A percentile compares a stretch with the other conserved stretches of the same genome.
These are phyloP conservation scores for Naganishia randhawae DNA, from an alignment of 768 basidiomycete genomes.

Conservation along the genomic window DNA sequence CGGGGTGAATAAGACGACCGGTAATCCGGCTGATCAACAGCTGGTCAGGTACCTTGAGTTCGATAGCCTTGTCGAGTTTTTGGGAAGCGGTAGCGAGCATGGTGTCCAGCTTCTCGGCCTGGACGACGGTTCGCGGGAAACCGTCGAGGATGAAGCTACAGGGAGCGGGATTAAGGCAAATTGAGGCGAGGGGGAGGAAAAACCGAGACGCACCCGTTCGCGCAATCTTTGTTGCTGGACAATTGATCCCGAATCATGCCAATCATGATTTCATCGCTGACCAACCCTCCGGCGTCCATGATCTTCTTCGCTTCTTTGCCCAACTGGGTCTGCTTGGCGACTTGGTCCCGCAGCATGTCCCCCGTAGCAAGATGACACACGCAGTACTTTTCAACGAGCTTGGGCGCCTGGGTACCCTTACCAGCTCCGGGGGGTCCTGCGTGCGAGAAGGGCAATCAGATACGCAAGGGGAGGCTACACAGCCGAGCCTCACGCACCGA, in stretches of 20 bases:
- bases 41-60: slow-evolving; percentile 87
- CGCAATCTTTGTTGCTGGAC: slow-evolving; percentile 84
- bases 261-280: slow-evolving; percentile 94
- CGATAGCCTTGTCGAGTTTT: slow-evolving; percentile 77
- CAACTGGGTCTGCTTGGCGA: slow-evolving; percentile 75
- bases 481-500: slow-evolving; percentile 66
- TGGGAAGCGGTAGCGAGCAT: slow-evolving; percentile 82
- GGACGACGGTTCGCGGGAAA: slow-evolving; percentile 96
- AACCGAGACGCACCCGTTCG: slow-evolving; percentile 74
- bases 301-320: slow-evolving; percentile 93
- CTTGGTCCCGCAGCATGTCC: slow-evolving; percentile 96
- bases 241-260: slow-evolving; percentile 95
- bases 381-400: slow-evolving; percentile 85
- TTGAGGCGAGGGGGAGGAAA: not conserved
- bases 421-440: slow-evolving; percentile 82
- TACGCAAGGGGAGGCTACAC: too few species aligned
- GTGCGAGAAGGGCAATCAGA: not conserved
- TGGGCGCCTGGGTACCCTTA: slow-evolving; percentile 96
- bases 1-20: slow-evolving; percentile 85
- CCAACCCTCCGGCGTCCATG: slow-evolving; percentile 94
- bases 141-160: slow-evolving; percentile 93
- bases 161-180: not conserved
- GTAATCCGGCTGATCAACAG: slow-evolving; percentile 97
- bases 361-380: slow-evolving; percentile 98
- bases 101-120: slow-evolving; percentile 89